Percentiles rank a stretch among this genome's conserved stretches.
These are phyloP conservation scores for Sporothrix euskadiensis DNA, from an alignment of 2,329 filamentous ascomycete species.

Conservation along the genomic window DNA sequence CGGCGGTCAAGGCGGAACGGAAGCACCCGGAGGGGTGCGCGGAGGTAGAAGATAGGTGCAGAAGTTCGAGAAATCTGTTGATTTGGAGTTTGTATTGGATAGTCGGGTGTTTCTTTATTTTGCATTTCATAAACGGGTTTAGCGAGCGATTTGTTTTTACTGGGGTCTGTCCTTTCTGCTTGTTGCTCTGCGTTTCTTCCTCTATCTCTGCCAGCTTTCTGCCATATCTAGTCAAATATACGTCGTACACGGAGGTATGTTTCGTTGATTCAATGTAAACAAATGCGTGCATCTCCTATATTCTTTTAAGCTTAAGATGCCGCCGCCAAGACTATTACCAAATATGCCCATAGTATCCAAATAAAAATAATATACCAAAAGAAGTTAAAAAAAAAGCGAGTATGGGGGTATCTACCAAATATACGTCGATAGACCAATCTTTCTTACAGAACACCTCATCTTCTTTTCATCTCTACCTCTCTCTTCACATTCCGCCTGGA, in stretches of 20 bases:
- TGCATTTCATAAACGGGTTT: neutral
- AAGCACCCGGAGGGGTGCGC: neutral
- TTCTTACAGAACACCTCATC: neutral
- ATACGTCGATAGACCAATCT: neutral
- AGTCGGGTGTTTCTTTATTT: neutral
- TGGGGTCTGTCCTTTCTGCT: neutral
- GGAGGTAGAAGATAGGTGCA: neutral
- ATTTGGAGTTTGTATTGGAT: neutral
- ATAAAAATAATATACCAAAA: neutral
- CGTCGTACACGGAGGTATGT: neutral
- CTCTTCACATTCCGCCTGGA: neutral
- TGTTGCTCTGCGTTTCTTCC: neutral
- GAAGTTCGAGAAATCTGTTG: neutral
- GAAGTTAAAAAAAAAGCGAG: neutral
- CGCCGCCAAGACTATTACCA: neutral
- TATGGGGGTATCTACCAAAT: constrained; percentile 10
- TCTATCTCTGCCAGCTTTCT: neutral
- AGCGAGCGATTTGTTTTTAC: constrained; percentile 6
- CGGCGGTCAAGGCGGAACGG: constrained; percentile 13
- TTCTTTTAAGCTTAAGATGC: neutral
- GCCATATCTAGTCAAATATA: neutral
- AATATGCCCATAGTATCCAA: neutral
- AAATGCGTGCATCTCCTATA: neutral
- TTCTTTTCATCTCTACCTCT: no score
- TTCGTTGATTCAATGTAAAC: neutral